Conservation (phyloP, 805 yeast genomes). For the Suhomyces pyralidae region DNA sequence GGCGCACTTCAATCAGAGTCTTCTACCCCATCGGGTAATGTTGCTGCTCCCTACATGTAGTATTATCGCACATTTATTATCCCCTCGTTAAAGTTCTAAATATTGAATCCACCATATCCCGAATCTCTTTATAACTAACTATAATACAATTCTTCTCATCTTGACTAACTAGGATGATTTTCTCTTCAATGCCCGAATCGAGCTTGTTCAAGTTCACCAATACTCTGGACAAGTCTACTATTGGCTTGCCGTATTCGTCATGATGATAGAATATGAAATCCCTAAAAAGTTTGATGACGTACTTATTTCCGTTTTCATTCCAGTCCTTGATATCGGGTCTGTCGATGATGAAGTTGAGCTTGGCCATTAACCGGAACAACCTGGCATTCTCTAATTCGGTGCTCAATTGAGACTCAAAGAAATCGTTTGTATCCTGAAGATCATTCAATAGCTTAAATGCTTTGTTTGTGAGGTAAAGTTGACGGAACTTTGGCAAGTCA, state of each 20-base stretch:
- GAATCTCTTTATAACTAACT: constrained; percentile 79
- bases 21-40: not conserved
- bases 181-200: constrained; percentile 90
- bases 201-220: constrained; percentile 77
- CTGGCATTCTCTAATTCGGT: constrained; percentile 87
- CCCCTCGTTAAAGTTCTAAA: constrained; percentile 31
- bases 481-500: constrained; percentile 22
- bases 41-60: not conserved
- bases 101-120: constrained; percentile 64
- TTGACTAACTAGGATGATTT: constrained; percentile 70
- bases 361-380: constrained; percentile 75
- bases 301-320: constrained; percentile 75
- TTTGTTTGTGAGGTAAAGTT: constrained; percentile 26
- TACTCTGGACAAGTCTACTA: constrained; percentile 79
- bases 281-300: constrained; percentile 60
- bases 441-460: constrained; percentile 48
- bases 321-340: constrained; percentile 62
- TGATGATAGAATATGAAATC: constrained; percentile 85
- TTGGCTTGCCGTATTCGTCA: constrained; percentile 74
- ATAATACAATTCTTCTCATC: constrained; percentile 86
- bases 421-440: constrained; percentile 52
- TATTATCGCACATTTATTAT: not conserved
- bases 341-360: constrained; percentile 74
- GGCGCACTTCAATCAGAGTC: not conserved
- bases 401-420: constrained; percentile 56